Evolutionary conservation across 371 early-diverging fungal species (phyloP), one percentile per base, ranked within the genome.

Genomic region (Mortierella sp.): DNA sequence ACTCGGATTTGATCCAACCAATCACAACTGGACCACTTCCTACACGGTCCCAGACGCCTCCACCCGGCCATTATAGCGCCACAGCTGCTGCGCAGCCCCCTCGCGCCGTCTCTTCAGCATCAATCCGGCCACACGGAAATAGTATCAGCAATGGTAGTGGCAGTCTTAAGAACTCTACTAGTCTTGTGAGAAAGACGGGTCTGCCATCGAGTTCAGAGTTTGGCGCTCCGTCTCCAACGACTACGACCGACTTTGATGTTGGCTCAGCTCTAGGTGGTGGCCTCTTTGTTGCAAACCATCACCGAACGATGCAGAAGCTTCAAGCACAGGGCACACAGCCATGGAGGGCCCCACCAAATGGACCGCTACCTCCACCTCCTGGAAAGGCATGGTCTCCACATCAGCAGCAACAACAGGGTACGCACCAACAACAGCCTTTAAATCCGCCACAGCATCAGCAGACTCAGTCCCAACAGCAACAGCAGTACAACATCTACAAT

Each of bases 221-320:
- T 61, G 76, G 72, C 4, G 58, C 5, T 28, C 48, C 16, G 23
- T 28, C 23, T 18, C 23, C 19, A 68, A 76, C 48, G 60, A 65
- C 52, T 64, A 15, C 47, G 43, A 37, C 37, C 56, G 16, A 28
- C 11, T 47, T 26, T 62, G 43, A 37, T 37, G 37, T 67, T 28
- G 62, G 63, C 2, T 50, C 71, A 21, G 43, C 71, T 9, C 19
- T 66, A 66, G 69, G 72, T n/a, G 70, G 73, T 26, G 65, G 65
- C 21, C 57, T 69, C 48, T 79, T 79, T 57, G 69, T 72, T 7
- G 73, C 73, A 7, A 79, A 79, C 37, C 79, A 79, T 58, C 70
- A 79, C 29, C 51, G 79, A 23, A 72, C 79, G 11, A 79, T 72
- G 70, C 79, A 79, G 26, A 72, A 65, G 66, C 44, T 79, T 1